Evolutionary conservation across 495 filamentous ascomycete genomes (phyloP).

Genomic region (Penicillium turbatum): DNA sequence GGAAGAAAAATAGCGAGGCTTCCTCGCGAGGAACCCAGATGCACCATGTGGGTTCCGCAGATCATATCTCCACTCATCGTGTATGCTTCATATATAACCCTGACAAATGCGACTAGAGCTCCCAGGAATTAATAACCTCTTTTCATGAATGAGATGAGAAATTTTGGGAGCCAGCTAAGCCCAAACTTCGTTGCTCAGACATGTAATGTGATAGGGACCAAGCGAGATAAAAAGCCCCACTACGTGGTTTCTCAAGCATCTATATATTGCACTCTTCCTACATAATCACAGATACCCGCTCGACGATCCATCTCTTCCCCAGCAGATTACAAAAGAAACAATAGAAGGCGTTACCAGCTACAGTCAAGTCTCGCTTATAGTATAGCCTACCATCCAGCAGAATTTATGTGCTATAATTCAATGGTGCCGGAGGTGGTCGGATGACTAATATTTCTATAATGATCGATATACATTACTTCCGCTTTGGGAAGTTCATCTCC

Average conservation of each 20-base stretch:
- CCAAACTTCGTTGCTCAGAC: background rate
- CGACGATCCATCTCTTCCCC: background rate
- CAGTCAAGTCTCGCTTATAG: too few relatives aligned
- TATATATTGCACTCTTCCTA: background rate
- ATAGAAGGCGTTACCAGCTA: too few relatives aligned
- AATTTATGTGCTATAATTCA: too few relatives aligned
- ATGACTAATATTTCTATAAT: too few relatives aligned
- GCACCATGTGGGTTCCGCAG: background rate
- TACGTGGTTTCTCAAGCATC: background rate
- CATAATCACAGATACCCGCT: background rate
- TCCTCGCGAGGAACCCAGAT: slow-evolving; percentile 12
- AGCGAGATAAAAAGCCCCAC: background rate
- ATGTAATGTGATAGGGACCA: background rate
- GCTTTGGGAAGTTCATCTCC: too few relatives aligned
- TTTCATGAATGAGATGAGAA: background rate
- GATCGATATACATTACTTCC: too few relatives aligned
- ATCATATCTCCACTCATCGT: background rate
- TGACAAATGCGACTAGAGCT: background rate
- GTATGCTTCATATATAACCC: background rate
- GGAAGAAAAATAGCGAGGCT: slow-evolving; percentile 1
- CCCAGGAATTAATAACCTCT: background rate
- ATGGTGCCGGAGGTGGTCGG: too few relatives aligned
- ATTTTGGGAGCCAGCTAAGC: background rate
- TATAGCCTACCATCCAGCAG: too few relatives aligned
- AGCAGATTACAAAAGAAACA: background rate